A percentile compares a stretch with the other conserved stretches of the same genome.
These are phyloP conservation scores for Anisodus tanguticus DNA, from an alignment of 257 asterid species.

Conservation along the genomic window DNA sequence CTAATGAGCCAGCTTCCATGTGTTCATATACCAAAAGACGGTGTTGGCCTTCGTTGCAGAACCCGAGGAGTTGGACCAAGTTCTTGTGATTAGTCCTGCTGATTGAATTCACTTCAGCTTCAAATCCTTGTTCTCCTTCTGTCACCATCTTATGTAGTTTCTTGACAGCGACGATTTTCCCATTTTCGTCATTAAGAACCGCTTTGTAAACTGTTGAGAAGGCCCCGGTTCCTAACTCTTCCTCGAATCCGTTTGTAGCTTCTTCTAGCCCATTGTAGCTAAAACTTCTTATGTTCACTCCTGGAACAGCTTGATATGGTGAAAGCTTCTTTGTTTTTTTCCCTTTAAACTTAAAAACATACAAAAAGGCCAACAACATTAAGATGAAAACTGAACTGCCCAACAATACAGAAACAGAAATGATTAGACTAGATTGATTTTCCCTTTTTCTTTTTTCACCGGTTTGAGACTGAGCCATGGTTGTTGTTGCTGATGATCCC, in stretches of 20 bases:
- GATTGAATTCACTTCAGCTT: constrained; percentile 44
- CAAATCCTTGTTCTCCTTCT: constrained; percentile 40
- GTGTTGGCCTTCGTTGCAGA: constrained; percentile 36
- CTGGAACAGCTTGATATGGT: background rate
- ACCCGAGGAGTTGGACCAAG: constrained; percentile 44
- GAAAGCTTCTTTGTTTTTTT: background rate
- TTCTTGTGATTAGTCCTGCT: constrained; percentile 49
- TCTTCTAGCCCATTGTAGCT: background rate
- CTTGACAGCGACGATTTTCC: constrained; percentile 39
- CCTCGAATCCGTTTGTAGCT: background rate
- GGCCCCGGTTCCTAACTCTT: background rate
- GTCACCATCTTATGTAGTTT: constrained; percentile 32
- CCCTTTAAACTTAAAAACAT: background rate
- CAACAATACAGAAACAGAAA: background rate
- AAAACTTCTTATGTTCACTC: background rate
- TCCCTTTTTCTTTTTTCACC: background rate
- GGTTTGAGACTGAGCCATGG: background rate
- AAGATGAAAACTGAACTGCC: background rate
- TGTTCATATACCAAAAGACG: constrained; percentile 43
- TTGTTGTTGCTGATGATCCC: background rate
- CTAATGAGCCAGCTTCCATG: constrained; percentile 41
- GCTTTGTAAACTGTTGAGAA: background rate
- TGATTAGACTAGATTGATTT: background rate
- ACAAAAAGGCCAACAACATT: background rate
- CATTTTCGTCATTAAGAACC: too few relatives aligned